Conservation (phyloP, 345 rosid species). For the Turnera subulata region DNA sequence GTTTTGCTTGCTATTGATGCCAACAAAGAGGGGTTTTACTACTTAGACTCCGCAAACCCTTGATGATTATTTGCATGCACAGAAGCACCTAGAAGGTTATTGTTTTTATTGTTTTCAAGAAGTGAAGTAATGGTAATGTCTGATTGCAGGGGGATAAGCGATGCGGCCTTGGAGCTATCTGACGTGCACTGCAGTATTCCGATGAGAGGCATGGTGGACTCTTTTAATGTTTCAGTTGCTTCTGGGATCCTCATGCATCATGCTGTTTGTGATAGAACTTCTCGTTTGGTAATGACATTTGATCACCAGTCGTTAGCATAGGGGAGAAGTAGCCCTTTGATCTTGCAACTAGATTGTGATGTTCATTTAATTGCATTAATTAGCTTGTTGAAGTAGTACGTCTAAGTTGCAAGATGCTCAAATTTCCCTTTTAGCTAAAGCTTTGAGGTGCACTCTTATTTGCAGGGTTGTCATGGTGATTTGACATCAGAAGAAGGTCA, state of each 20-base stretch:
- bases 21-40: too few relatives aligned
- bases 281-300: constrained; percentile 55
- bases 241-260: constrained; percentile 94
- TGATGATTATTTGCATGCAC: too few relatives aligned
- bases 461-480: constrained; percentile 85
- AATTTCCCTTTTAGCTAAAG: not conserved
- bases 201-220: constrained; percentile 98
- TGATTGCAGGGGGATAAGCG: constrained; percentile 75
- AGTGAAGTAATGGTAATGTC: not conserved
- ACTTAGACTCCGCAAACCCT: too few relatives aligned
- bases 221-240: constrained; percentile 95
- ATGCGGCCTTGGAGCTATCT: constrained; percentile 68
- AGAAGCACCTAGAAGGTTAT: not conserved
- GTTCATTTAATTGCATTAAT: too few relatives aligned
- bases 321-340: not conserved
- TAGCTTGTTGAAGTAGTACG: too few relatives aligned
- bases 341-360: not conserved
- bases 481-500: constrained; percentile 60
- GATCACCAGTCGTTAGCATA: not conserved
- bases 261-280: constrained; percentile 73
- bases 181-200: constrained; percentile 86
- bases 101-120: not conserved
- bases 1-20: too few relatives aligned
- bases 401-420: too few relatives aligned
- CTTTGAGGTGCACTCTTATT: not conserved